A percentile compares a stretch with the other conserved stretches of the same genome.
Conservation (phyloP, 768 basidiomycete species). For the Boletus rubescentipes region DNA sequence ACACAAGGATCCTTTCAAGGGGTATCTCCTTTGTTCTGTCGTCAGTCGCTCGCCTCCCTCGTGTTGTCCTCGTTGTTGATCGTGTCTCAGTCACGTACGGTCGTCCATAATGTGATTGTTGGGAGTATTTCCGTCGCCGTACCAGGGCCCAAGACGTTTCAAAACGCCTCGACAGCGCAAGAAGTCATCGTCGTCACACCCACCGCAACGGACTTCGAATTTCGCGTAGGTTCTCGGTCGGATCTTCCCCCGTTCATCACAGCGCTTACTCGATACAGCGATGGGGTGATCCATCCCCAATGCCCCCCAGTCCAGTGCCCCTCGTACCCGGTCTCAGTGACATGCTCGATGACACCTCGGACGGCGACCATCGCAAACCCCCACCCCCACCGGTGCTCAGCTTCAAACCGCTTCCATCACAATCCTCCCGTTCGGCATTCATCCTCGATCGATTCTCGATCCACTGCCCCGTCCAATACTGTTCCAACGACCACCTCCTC, state of each 20-base stretch:
- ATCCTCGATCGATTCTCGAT: slow-evolving; percentile 77
- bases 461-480: slow-evolving; percentile 65
- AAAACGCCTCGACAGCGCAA: slow-evolving; percentile 80
- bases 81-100: slow-evolving; percentile 51
- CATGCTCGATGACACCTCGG: slow-evolving; percentile 7
- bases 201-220: slow-evolving; percentile 50
- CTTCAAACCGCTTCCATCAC: slow-evolving; percentile 64
- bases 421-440: slow-evolving; percentile 74
- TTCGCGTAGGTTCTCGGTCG: slow-evolving; percentile 40
- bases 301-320: slow-evolving; percentile 50
- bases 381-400: slow-evolving; percentile 35
- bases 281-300: slow-evolving; percentile 68
- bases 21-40: slow-evolving; percentile 71
- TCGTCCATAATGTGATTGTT: slow-evolving; percentile 70
- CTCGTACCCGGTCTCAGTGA: slow-evolving; percentile 21
- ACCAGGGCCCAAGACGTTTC: slow-evolving; percentile 71
- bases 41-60: slow-evolving; percentile 43
- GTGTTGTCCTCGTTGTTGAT: slow-evolving; percentile 1
- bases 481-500: slow-evolving; percentile 71
- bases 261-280: slow-evolving; percentile 40
- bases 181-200: slow-evolving; percentile 77
- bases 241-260: slow-evolving; percentile 7
- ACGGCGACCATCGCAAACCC: slow-evolving; percentile 5
- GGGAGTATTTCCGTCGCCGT: slow-evolving; percentile 79
- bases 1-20: slow-evolving; percentile 77